These are phyloP conservation scores for Aspergillus sp. DNA, from an alignment of 2,329 filamentous ascomycete species.

Conservation along the genomic window DNA sequence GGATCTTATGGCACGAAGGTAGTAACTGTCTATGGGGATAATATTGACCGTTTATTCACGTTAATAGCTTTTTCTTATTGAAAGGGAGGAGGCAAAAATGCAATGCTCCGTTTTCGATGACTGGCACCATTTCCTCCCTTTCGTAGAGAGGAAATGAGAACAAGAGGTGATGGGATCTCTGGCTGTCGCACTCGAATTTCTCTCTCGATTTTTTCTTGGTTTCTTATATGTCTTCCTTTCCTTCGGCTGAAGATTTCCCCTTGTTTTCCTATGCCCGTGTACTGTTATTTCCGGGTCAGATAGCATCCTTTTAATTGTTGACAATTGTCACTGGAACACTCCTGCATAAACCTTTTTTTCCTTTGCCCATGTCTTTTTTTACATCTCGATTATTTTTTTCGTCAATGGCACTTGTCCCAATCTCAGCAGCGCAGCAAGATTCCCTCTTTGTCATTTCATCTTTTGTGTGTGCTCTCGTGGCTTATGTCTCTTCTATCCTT, in stretches of 20 bases:
- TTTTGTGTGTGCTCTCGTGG: conserved; percentile 23
- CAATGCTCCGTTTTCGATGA: conserved; percentile 24
- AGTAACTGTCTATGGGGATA: conserved; percentile 33
- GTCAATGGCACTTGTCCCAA: conserved; percentile 26
- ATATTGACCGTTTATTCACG: conserved; percentile 38
- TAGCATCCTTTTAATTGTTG: conserved; percentile 30
- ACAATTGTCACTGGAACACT: conserved; percentile 20
- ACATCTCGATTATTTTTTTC: conserved; percentile 15
- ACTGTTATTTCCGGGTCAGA: conserved; percentile 22
- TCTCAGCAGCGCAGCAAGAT: conserved; percentile 37
- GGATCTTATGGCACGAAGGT: conserved; percentile 29
- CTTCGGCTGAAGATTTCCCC: conserved; percentile 13
- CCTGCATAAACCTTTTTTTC: conserved; percentile 20
- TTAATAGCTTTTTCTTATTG: conserved; percentile 33
- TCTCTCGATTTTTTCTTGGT: conserved; percentile 15
- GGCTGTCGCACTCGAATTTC: conserved; percentile 11
- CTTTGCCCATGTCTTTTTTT: conserved; percentile 10
- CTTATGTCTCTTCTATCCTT: conserved; percentile 20
- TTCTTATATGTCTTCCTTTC: conserved; percentile 14
- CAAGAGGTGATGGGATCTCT: conserved; percentile 10
- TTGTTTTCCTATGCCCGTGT: conserved; percentile 10
- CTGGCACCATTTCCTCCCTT: conserved; percentile 13
- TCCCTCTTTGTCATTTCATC: conserved; percentile 32
- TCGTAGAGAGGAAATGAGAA: conserved; percentile 5
- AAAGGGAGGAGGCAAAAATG: conserved; percentile 23